Base-by-base conservation (phyloP, 2,329 filamentous ascomycete genomes). In the Ceratocystis alfenasii region DNA sequence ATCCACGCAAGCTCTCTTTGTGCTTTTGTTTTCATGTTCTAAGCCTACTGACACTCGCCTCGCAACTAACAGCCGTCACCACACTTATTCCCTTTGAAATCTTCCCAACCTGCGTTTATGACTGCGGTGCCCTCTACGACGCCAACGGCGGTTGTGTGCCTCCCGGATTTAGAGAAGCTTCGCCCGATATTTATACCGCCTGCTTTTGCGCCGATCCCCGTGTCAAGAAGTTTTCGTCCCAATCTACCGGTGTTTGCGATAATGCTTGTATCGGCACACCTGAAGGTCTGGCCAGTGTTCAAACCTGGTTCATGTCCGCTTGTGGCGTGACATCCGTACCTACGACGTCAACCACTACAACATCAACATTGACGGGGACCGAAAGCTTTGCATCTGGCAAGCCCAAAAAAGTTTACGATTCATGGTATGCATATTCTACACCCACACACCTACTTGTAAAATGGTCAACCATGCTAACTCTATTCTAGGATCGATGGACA, bases 91-190 rank as follows among this genome's bases (percentile, higher is more conserved):
- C 83, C 62, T 83, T 85, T 70, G 69, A 71, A 60, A 74, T 78
- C 53, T 81, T 90, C 62, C 87, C 87, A 3, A 72, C 79, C 30
- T 90, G 87, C 71, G 87, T 83, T 8, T 73, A 77, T 25, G 68
- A 72, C 60, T 90, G 87, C 72, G 79, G 80, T 55, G 73, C 77
- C 33, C 82, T 90, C 57, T 84, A 81, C 72, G 82, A 89, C 74
- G 89, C 88, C 67, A 88, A 91, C 72, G 81, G 81, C 59, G 83
- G 79, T 68, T 95, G 90, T 74, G 80, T 87, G 1, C 86, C 87
- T 2, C 82, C 81, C 3, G 66, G 63, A 17, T 50, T 66, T 28
- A 61, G 64, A 17, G 50, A 57, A 50, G 53, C 63, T 17, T 79
- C 76, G 28, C 74, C 80, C 4, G 74, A 75, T 5, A 81, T 78